Percentiles rank a stretch among this genome's conserved stretches.
These are phyloP conservation scores for Hyphopichia burtonii DNA, from an alignment of 1,139 yeast genomes.

Conservation along the genomic window DNA sequence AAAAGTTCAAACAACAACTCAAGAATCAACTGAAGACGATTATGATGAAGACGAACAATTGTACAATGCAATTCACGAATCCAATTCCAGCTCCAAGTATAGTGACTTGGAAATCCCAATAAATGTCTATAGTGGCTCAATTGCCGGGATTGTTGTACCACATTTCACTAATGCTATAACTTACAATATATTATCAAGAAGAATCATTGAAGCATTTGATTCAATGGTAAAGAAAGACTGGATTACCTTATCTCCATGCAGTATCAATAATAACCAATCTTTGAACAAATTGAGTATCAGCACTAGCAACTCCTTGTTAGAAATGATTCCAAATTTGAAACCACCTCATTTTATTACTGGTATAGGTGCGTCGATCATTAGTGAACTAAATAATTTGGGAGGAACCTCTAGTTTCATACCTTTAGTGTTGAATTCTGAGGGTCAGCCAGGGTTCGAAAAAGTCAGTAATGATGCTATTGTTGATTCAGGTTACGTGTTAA, in stretches of 20 bases:
- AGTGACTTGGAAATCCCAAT: slow-evolving; percentile 26
- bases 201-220: slow-evolving; percentile 13
- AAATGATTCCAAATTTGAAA: slow-evolving; percentile 30
- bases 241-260: slow-evolving; percentile 37
- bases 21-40: slow-evolving; percentile 26
- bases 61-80: slow-evolving; percentile 31
- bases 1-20: slow-evolving; percentile 9
- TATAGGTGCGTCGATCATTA: slow-evolving; percentile 40
- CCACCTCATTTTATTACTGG: slow-evolving; percentile 63
- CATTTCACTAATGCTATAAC: slow-evolving; percentile 30
- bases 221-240: slow-evolving; percentile 17
- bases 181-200: slow-evolving; percentile 28
- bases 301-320: slow-evolving; percentile 15
- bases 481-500: slow-evolving; percentile 28
- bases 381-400: slow-evolving; percentile 20
- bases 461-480: slow-evolving; percentile 37
- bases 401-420: slow-evolving; percentile 12
- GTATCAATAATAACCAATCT: slow-evolving; percentile 29
- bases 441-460: slow-evolving; percentile 56
- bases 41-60: slow-evolving; percentile 59
- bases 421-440: slow-evolving; percentile 51
- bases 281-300: slow-evolving; percentile 22
- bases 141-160: slow-evolving; percentile 28
- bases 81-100: slow-evolving; percentile 14
- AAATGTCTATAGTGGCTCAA: slow-evolving; percentile 7